Evolutionary conservation across 2,329 filamentous ascomycete species (phyloP).

Genomic region (Ambrosiella cleistominuta): DNA sequence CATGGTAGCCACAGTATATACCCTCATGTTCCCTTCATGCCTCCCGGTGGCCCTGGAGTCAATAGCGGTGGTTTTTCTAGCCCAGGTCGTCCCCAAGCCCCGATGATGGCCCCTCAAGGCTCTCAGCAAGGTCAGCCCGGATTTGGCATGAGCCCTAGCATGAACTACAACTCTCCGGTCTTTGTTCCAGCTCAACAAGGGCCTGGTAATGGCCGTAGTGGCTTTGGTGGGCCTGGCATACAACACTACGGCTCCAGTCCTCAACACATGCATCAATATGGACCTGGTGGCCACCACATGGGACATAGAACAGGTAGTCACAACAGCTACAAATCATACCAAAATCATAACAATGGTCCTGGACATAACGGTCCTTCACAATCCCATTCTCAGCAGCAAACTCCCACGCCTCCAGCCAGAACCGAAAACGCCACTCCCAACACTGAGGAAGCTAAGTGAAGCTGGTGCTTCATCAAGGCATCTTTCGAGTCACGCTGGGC

Average conservation of each 20-base stretch:
- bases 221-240: constrained; percentile 39
- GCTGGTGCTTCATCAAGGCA: background rate
- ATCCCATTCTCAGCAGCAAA: constrained; percentile 7
- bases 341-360: constrained; percentile 8
- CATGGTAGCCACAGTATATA: constrained; percentile 52
- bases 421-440: constrained; percentile 12
- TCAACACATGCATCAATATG: constrained; percentile 46
- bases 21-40: constrained; percentile 49
- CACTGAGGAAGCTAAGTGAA: constrained; percentile 12
- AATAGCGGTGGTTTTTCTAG: constrained; percentile 65
- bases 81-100: constrained; percentile 58
- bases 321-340: constrained; percentile 12
- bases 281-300: constrained; percentile 19
- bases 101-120: constrained; percentile 88
- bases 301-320: constrained; percentile 11
- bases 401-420: constrained; percentile 8
- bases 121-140: constrained; percentile 76
- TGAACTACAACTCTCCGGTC: constrained; percentile 58
- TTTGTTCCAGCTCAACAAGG: constrained; percentile 51
- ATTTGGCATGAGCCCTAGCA: constrained; percentile 59
- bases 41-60: constrained; percentile 33
- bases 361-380: constrained; percentile 7
- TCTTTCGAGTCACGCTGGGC: background rate
- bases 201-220: constrained; percentile 38
- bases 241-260: constrained; percentile 50